phyloP scores from a whole-genome alignment of 163 green algal species.

The Volvox carteri region DNA sequence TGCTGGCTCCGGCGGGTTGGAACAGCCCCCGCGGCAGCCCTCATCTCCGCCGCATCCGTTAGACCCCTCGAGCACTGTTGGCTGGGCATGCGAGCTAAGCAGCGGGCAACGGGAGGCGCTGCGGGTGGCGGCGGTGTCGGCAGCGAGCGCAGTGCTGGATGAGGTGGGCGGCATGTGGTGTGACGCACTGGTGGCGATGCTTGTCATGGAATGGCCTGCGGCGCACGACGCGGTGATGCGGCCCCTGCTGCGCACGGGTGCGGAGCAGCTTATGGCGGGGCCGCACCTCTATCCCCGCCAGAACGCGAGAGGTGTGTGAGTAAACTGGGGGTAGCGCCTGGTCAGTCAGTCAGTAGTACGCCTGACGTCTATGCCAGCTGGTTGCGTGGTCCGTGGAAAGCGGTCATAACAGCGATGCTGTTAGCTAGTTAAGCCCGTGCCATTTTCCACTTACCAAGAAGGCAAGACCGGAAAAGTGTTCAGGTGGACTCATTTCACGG shows the following conservation, averaged over 20 bases:
- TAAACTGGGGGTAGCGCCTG: no score
- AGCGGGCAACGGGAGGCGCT: constrained; percentile 52
- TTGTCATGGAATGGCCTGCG: constrained; percentile 73
- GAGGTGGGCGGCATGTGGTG: constrained; percentile 77
- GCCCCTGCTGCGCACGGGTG: constrained; percentile 63
- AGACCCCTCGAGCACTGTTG: constrained; percentile 14
- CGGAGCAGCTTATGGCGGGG: constrained; percentile 65
- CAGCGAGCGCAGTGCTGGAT: constrained; percentile 52
- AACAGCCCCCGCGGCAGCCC: background rate
- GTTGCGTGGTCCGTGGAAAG: no score
- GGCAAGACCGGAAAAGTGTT: no score
- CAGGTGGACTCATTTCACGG: no score
- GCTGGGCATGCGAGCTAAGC: constrained; percentile 38
- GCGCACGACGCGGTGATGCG: constrained; percentile 45
- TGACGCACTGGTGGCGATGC: constrained; percentile 79
- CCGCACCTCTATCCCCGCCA: constrained; percentile 61
- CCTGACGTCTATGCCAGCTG: no score
- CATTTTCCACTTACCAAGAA: no score
- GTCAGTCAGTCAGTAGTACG: no score
- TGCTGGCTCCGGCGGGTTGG: background rate
- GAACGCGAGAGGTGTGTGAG: constrained; percentile 11
- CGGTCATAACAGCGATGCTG: no score
- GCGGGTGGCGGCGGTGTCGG: constrained; percentile 51
- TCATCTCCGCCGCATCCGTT: background rate
- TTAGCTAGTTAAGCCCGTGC: no score